Conservation (phyloP, 106 monocot genomes). For the Dioscorea dumetorum region DNA sequence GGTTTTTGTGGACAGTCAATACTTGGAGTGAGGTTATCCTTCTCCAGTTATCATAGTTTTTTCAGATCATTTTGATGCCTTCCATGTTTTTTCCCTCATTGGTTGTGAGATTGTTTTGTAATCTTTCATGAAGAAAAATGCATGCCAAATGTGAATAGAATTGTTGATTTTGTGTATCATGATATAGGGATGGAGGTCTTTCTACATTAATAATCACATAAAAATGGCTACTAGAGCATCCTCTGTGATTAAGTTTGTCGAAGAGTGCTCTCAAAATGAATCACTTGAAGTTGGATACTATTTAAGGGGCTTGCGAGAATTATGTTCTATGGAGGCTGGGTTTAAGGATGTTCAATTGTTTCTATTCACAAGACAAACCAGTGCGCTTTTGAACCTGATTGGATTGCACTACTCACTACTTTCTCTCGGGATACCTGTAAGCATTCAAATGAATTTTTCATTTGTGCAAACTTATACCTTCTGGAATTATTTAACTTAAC, state of each 20-base stretch:
- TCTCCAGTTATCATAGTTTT: neutral
- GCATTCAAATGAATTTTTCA: slow-evolving; percentile 1
- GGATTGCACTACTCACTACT: slow-evolving; percentile 55
- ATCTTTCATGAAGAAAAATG: neutral
- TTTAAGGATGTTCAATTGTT: slow-evolving; percentile 64
- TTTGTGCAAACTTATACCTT: neutral
- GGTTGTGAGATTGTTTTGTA: neutral
- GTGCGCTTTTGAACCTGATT: slow-evolving; percentile 66
- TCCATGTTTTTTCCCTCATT: too few species aligned
- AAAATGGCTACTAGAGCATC: slow-evolving; percentile 28
- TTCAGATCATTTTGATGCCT: neutral
- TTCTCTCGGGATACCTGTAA: slow-evolving; percentile 48
- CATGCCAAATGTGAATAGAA: neutral
- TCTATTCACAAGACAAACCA: slow-evolving; percentile 37
- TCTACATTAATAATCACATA: slow-evolving; percentile 52
- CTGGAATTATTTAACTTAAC: too few species aligned
- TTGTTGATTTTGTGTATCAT: neutral
- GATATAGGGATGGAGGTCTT: slow-evolving; percentile 54
- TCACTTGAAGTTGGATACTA: slow-evolving; percentile 74
- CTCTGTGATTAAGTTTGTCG: slow-evolving; percentile 35
- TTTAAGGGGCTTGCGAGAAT: slow-evolving; percentile 50
- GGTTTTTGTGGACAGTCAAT: neutral
- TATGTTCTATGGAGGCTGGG: slow-evolving; percentile 33
- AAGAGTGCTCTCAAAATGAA: slow-evolving; percentile 35
- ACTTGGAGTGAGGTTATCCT: neutral